These are phyloP conservation scores for Pythium sp. DNA, from an alignment of 352 stramenopile genomes.

Conservation along the genomic window DNA sequence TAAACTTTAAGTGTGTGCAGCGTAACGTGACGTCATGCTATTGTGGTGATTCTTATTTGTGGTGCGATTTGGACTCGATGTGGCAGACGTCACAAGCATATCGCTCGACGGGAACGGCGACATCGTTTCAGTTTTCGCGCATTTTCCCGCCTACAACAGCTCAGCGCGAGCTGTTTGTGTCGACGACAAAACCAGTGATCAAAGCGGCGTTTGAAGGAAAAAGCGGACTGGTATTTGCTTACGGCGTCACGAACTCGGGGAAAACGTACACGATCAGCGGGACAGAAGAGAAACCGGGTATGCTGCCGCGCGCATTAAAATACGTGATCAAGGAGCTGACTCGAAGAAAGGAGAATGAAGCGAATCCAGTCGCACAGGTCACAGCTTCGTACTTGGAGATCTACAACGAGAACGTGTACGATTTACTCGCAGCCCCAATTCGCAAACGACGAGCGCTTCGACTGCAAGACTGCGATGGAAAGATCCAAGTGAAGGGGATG, in stretches of 20 bases:
- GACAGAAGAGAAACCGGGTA: conserved; percentile 61
- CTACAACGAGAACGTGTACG: conserved; percentile 98
- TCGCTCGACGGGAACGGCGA: conserved; percentile 69
- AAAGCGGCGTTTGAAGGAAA: conserved; percentile 83
- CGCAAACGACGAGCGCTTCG: conserved; percentile 60
- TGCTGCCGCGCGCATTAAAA: conserved; percentile 81
- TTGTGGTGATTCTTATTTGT: background rate
- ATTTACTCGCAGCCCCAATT: conserved; percentile 82
- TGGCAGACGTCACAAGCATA: conserved; percentile 59
- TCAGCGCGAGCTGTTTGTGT: conserved; percentile 92
- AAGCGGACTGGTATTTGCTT: conserved; percentile 95
- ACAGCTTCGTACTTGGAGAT: conserved; percentile 97
- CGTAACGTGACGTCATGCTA: background rate
- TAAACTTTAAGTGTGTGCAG: background rate
- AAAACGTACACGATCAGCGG: conserved; percentile 99
- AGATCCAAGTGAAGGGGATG: conserved; percentile 86
- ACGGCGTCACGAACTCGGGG: conserved; percentile 98
- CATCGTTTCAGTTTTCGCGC: conserved; percentile 76
- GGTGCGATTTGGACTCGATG: background rate
- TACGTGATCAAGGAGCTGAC: conserved; percentile 67
- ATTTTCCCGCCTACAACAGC: conserved; percentile 79
- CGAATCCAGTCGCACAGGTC: conserved; percentile 38
- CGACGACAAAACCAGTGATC: conserved; percentile 88
- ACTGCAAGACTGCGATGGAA: conserved; percentile 84
- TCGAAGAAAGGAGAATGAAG: conserved; percentile 40